phyloP scores from a whole-genome alignment of 2,329 filamentous ascomycete genomes.

The Sporothrix phasma region DNA sequence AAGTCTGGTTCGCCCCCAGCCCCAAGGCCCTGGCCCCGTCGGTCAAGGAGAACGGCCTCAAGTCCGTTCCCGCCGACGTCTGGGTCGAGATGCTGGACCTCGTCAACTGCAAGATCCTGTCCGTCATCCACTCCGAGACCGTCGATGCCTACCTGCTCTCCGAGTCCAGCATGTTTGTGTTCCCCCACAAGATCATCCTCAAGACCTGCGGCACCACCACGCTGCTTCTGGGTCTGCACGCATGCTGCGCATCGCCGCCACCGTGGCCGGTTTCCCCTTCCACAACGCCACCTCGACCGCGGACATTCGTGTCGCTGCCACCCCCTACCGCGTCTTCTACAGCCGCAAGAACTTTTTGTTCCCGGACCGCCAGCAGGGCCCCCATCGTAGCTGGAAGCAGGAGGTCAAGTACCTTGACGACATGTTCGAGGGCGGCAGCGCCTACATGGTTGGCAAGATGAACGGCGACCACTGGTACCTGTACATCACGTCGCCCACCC shows the following conservation, averaged over 20 bases:
- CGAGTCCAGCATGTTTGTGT: slow-evolving; percentile 99
- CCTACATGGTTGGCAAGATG: slow-evolving; percentile 99
- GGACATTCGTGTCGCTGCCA: slow-evolving; percentile 65
- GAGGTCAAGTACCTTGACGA: slow-evolving; percentile 89
- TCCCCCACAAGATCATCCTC: slow-evolving; percentile 97
- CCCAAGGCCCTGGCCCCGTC: slow-evolving; percentile 60
- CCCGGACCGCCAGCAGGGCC: slow-evolving; percentile 85
- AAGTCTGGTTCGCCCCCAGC: slow-evolving; percentile 93
- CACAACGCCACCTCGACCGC: slow-evolving; percentile 56
- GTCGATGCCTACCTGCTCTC: slow-evolving; percentile 95
- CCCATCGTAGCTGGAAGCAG: slow-evolving; percentile 94
- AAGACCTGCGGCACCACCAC: slow-evolving; percentile 99
- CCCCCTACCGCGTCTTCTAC: slow-evolving; percentile 94
- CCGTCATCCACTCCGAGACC: slow-evolving; percentile 82
- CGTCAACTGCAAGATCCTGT: slow-evolving; percentile 97
- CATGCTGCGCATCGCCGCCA: slow-evolving; percentile 82
- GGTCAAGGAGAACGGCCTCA: slow-evolving; percentile 67
- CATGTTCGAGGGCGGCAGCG: slow-evolving; percentile 84
- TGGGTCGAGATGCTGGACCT: slow-evolving; percentile 98
- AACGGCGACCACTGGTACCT: slow-evolving; percentile 99
- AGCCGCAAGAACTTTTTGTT: slow-evolving; percentile 98
- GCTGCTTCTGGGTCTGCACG: slow-evolving; percentile 76
- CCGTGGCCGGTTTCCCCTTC: slow-evolving; percentile 81
- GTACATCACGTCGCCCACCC: slow-evolving; percentile 83
- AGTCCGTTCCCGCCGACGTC: slow-evolving; percentile 69